Evolutionary conservation across 2,329 filamentous ascomycete genomes (phyloP).

Genomic region (Clarireedia hainanense): DNA sequence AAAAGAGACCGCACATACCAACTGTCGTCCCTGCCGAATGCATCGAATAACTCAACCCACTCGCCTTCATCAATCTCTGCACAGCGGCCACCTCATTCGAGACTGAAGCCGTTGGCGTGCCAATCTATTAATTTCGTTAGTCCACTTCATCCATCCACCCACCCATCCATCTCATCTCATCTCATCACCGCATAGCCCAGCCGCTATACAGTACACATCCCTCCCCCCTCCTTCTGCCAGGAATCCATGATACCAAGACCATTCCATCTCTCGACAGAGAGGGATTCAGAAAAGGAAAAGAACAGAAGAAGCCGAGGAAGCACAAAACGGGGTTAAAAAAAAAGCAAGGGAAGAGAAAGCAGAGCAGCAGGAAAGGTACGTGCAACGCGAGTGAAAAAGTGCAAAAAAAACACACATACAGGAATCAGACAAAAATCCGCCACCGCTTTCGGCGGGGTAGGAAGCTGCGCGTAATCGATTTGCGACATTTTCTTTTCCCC

Average conservation of each 20-base stretch:
- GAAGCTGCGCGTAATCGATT: constrained; percentile 17
- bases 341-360: not conserved
- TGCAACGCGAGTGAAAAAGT: no score
- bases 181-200: not conserved
- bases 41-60: constrained; percentile 77
- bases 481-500: not conserved
- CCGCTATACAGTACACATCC: no score
- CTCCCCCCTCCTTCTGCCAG: no score
- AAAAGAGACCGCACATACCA: constrained; percentile 44
- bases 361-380: not conserved
- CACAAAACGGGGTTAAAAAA: not conserved
- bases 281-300: not conserved
- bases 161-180: not conserved
- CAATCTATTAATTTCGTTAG: constrained; percentile 47
- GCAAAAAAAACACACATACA: constrained; percentile 35
- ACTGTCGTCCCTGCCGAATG: constrained; percentile 91
- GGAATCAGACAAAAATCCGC: constrained; percentile 92
- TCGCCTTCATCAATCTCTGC: constrained; percentile 74
- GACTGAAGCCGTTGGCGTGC: constrained; percentile 68
- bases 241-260: no score
- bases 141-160: not conserved
- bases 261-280: no score
- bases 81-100: constrained; percentile 82
- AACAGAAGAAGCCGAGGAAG: not conserved
- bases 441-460: constrained; percentile 33